These are phyloP conservation scores for Dactylellina leptospora DNA, from an alignment of 2,329 filamentous ascomycete species.

Conservation along the genomic window DNA sequence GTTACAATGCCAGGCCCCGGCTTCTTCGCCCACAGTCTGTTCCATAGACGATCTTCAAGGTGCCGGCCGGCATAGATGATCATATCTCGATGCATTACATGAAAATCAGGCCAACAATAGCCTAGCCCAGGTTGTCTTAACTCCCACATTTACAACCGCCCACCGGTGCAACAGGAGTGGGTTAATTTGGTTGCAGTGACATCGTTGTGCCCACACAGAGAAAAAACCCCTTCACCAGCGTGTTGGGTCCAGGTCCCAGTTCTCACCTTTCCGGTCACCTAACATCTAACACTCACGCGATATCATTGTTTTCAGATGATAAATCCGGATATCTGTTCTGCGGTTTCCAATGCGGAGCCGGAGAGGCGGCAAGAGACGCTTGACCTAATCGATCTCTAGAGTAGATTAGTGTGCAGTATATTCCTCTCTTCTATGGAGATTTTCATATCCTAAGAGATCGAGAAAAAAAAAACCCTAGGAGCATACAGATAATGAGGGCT, in stretches of 20 bases:
- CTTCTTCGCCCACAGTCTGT: background rate
- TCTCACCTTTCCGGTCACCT: background rate
- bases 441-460: conserved; percentile 13
- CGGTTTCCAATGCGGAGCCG: background rate
- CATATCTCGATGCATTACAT: conserved; percentile 13
- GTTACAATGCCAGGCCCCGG: conserved; percentile 1
- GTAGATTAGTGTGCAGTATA: conserved; percentile 8
- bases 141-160: conserved; percentile 9
- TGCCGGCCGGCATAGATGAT: background rate
- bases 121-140: background rate
- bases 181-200: conserved; percentile 15
- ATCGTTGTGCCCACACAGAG: conserved; percentile 2
- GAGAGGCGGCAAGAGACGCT: conserved; percentile 1
- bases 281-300: background rate
- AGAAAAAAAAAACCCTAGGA: conserved; percentile 8
- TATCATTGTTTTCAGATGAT: background rate
- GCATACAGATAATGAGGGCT: background rate
- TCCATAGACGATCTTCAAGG: background rate
- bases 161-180: conserved; percentile 19
- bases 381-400: background rate
- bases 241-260: conserved; percentile 13
- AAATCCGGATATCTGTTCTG: background rate
- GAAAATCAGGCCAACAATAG: conserved; percentile 37
- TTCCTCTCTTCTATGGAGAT: conserved; percentile 10
- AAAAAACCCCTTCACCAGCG: background rate